These are phyloP conservation scores for Mikania micrantha DNA, from an alignment of 129 eudicot genomes.

Conservation along the genomic window DNA sequence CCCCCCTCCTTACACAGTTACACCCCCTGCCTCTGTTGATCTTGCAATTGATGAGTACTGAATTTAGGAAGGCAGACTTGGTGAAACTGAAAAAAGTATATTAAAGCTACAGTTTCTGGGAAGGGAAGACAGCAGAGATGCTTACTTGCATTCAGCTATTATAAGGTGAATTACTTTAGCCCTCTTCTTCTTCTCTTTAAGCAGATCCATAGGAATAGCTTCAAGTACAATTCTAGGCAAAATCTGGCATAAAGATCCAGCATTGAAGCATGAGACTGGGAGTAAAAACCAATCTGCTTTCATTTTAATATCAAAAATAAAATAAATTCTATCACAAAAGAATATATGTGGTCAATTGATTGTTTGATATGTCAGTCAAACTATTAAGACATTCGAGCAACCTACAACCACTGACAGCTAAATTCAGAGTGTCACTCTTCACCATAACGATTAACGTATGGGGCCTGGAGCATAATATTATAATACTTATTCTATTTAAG, in stretches of 20 bases:
- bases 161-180: constrained; percentile 65
- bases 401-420: background rate
- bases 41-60: background rate
- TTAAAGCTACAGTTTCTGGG: background rate
- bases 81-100: background rate
- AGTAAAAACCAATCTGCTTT: background rate
- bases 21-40: background rate
- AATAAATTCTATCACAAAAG: background rate
- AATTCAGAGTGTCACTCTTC: constrained; percentile 2
- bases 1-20: background rate
- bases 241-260: constrained; percentile 35
- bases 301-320: background rate
- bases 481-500: background rate
- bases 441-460: background rate
- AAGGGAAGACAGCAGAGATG: constrained; percentile 5
- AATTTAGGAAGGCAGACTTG: background rate
- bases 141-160: constrained; percentile 82
- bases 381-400: background rate
- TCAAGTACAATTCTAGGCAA: constrained; percentile 91
- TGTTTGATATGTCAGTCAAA: background rate
- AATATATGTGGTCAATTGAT: background rate
- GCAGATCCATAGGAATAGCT: constrained; percentile 61
- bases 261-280: constrained; percentile 2
- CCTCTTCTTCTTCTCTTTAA: constrained; percentile 70
- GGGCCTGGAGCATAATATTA: background rate